These are phyloP conservation scores for Xylariales sp. DNA, from an alignment of 2,329 filamentous ascomycete genomes.

Conservation along the genomic window DNA sequence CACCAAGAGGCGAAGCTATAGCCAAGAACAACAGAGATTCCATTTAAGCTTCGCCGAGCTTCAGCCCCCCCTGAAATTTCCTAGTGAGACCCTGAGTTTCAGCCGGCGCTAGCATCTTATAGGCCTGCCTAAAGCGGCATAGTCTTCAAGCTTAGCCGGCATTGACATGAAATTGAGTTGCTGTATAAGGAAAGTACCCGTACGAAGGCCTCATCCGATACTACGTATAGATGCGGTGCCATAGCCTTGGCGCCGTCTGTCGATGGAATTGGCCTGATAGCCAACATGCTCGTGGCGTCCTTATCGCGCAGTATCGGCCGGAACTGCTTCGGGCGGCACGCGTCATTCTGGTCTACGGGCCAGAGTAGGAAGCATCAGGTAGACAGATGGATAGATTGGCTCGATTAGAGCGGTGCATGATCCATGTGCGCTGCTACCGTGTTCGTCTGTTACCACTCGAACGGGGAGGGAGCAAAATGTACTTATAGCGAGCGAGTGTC, in stretches of 20 bases:
- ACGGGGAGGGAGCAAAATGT: not conserved
- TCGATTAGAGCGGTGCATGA: not conserved
- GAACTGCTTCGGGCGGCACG: not conserved
- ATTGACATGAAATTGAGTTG: slow-evolving; percentile 1
- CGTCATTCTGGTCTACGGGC: not conserved
- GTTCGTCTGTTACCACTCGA: too few species aligned
- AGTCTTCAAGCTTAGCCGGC: not conserved
- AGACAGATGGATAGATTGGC: not conserved
- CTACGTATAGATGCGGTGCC: slow-evolving; percentile 2
- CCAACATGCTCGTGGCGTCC: not conserved
- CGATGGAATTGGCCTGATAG: not conserved
- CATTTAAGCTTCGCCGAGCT: slow-evolving; percentile 3
- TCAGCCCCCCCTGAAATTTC: not conserved
- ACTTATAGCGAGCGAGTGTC: slow-evolving; percentile 7
- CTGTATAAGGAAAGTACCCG: slow-evolving; percentile 2
- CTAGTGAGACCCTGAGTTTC: slow-evolving; percentile 2
- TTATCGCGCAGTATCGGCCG: slow-evolving; percentile 5
- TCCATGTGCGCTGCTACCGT: not conserved
- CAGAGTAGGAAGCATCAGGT: not conserved
- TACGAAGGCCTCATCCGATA: slow-evolving; percentile 2
- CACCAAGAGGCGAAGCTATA: slow-evolving; percentile 1
- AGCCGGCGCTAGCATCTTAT: slow-evolving; percentile 2
- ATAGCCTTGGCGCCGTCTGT: slow-evolving; percentile 4
- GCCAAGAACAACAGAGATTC: slow-evolving; percentile 4
- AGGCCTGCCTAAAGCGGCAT: slow-evolving; percentile 5